phyloP scores from a whole-genome alignment of 2,329 filamentous ascomycete species.

The Biscogniauxia marginata region DNA sequence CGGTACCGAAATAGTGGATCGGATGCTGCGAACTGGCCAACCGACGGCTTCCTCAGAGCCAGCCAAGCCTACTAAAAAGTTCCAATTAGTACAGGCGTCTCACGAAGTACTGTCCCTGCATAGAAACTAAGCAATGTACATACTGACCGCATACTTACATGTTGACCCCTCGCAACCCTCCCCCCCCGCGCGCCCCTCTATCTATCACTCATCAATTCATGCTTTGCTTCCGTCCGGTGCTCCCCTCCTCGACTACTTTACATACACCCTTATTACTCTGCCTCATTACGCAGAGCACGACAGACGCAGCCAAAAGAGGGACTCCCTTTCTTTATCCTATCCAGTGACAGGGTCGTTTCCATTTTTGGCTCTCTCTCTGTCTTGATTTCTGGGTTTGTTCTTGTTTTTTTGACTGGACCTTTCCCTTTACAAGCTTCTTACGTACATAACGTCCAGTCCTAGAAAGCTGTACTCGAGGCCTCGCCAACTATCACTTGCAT shows the following conservation, averaged over 20 bases:
- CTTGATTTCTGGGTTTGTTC: too few species aligned
- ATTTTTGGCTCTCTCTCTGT: not conserved
- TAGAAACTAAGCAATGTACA: not conserved
- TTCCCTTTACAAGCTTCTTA: too few species aligned
- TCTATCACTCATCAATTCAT: not conserved
- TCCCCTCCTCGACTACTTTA: too few species aligned
- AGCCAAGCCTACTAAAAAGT: not conserved
- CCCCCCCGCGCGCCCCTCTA: not conserved
- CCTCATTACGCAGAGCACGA: too few species aligned
- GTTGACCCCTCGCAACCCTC: not conserved
- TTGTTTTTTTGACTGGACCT: not conserved
- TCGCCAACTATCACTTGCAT: too few species aligned
- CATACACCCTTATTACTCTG: too few species aligned
- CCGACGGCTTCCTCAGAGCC: slow-evolving; percentile 7
- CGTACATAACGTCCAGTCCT: too few species aligned
- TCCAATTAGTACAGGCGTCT: not conserved
- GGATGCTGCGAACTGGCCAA: slow-evolving; percentile 21
- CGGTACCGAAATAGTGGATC: slow-evolving; percentile 19
- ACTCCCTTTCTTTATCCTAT: not conserved
- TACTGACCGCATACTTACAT: not conserved
- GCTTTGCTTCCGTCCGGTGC: not conserved
- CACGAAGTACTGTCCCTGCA: not conserved
- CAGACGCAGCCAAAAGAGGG: too few species aligned
- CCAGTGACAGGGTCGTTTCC: not conserved
- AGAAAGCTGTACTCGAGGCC: not conserved